Base-by-base conservation (phyloP, 1,139 yeast genomes). In the Scheffersomyces segobiensis region DNA sequence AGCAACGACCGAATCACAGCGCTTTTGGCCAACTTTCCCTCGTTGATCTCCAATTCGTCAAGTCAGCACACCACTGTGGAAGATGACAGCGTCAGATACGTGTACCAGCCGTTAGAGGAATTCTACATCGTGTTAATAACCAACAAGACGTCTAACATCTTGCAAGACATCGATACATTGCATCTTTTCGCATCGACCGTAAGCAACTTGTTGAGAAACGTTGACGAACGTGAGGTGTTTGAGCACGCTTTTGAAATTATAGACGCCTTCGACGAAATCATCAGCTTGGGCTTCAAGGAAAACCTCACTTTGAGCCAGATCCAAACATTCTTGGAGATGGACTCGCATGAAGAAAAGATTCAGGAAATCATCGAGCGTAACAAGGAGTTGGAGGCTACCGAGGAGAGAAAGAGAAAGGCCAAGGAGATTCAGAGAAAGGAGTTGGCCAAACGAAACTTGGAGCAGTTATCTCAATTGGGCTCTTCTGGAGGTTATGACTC, bases 351-450 rank as follows among this genome's bases (percentile, higher is more conserved):
- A 76, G 99, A 96, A 77, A 93, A 92, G 80, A 93, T 96, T 69
- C 98, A 95, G 79, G 98, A 96, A 73, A 93, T 95, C 71, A 95
- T 96, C 68, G 98, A 95, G 75, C 87, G 96, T 72, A 95, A 95
- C 78, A 96, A 95, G 78, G 99, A 95, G 77, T 81, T 92, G 71
- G 99, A 95, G 76, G 99, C 99, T 52, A 89, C 93, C 55, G 99
- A 95, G 75, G 98, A 95, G 76, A 89, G 98, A 75, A 95, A 93
- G 79, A 90, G 96, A 75, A 88, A 92, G 73, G 99, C 98, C 54
- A 91, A 90, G 75, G 98, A 95, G 75, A 89, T 96, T 63, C 97
- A 93, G 70, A 87, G 97, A 74, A 88, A 87, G 68, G 97, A 92
- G 72, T 84, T 88, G 75, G 88, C 89, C 59, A 85, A 86, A 66